Evolutionary conservation across 2,329 filamentous ascomycete genomes (phyloP).

Genomic region (Parastagonospora nodorum): DNA sequence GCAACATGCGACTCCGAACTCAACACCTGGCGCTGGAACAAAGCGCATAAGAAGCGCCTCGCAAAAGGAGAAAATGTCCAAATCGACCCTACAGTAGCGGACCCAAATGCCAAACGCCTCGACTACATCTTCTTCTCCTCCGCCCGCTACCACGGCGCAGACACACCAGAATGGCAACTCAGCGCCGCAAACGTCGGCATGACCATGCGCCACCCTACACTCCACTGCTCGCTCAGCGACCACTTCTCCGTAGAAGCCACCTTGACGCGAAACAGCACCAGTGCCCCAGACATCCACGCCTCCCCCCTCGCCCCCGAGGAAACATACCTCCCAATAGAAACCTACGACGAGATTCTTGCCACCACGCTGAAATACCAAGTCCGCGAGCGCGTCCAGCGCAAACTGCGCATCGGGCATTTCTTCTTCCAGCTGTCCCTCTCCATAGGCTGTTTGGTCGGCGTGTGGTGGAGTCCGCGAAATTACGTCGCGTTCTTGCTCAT

Average conservation of each 20-base stretch:
- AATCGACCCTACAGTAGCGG: conserved; percentile 68
- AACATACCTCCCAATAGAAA: conserved; percentile 51
- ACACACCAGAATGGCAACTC: conserved; percentile 66
- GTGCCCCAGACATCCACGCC: conserved; percentile 11
- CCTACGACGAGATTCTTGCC: conserved; percentile 74
- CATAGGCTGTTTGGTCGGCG: conserved; percentile 75
- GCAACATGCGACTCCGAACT: conserved; percentile 82
- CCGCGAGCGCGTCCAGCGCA: conserved; percentile 74
- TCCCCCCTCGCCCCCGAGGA: conserved; percentile 24
- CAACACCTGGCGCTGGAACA: conserved; percentile 94
- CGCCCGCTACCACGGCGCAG: conserved; percentile 30
- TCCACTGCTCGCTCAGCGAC: conserved; percentile 88
- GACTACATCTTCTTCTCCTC: conserved; percentile 86
- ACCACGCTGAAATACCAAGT: conserved; percentile 70
- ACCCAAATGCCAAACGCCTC: conserved; percentile 80
- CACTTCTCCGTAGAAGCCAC: conserved; percentile 92
- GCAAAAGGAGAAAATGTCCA: conserved; percentile 66
- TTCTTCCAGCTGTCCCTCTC: conserved; percentile 68
- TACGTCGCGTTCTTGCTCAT: conserved; percentile 82
- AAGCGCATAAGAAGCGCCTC: conserved; percentile 70
- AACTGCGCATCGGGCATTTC: conserved; percentile 76
- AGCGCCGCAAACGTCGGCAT: conserved; percentile 75
- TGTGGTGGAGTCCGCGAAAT: conserved; percentile 82
- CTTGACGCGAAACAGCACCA: conserved; percentile 50
- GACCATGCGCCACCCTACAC: conserved; percentile 76